A percentile compares a stretch with the other conserved stretches of the same genome.
Evolutionary conservation across 257 asterid genomes (phyloP).

Genomic region (Solanum paucissectum): DNA sequence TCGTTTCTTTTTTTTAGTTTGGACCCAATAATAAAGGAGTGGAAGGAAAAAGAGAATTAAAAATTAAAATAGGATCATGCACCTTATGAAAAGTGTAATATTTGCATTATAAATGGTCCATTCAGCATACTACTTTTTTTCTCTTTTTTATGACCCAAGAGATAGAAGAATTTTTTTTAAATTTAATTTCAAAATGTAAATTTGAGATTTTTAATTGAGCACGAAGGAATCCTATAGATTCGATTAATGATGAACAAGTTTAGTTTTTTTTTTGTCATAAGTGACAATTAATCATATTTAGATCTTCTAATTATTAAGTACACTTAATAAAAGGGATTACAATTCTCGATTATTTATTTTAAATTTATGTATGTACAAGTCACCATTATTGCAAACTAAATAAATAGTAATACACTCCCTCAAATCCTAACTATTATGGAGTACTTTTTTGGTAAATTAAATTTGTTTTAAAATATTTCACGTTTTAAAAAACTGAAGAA

Average conservation of each 20-base stretch:
- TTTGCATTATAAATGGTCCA: not conserved
- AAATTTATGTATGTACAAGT: not conserved
- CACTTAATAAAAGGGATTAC: not conserved
- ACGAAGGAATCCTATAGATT: not conserved
- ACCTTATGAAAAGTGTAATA: not conserved
- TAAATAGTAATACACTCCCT: not conserved
- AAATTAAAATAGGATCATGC: not conserved
- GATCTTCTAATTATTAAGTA: not conserved
- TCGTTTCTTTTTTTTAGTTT: not conserved
- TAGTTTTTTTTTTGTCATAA: not conserved
- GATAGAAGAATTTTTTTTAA: too few relatives aligned
- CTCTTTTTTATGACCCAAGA: not conserved
- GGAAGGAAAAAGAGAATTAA: not conserved
- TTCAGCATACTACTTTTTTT: not conserved
- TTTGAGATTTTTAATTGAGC: too few relatives aligned
- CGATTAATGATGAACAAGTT: too few relatives aligned
- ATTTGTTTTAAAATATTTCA: too few relatives aligned
- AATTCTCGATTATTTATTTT: not conserved
- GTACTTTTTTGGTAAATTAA: not conserved
- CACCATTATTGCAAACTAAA: not conserved
- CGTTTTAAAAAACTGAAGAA: too few relatives aligned
- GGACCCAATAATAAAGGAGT: not conserved
- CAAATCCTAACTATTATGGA: not conserved
- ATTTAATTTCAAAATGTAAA: too few relatives aligned
- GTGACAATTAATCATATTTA: too few relatives aligned